phyloP scores from a whole-genome alignment of 148 eudicot genomes.

The Suaeda aralocaspica region DNA sequence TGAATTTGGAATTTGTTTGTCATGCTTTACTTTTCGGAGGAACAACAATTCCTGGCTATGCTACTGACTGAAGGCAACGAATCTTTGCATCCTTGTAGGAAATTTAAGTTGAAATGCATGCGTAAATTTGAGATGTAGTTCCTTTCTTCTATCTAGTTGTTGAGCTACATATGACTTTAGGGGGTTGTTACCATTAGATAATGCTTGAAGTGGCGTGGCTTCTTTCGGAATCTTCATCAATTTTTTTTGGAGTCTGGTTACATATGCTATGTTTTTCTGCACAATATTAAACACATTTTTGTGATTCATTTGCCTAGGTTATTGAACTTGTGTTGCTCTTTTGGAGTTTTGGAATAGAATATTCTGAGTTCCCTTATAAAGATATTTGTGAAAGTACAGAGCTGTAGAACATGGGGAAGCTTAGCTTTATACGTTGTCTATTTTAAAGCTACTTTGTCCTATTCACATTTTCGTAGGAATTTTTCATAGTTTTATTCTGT shows the following conservation, averaged over 20 bases:
- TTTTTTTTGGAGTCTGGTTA: background rate
- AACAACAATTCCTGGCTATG: background rate
- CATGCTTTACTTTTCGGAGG: background rate
- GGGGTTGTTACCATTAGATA: background rate
- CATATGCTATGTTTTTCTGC: background rate
- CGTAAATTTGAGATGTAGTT: background rate
- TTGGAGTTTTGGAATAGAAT: background rate
- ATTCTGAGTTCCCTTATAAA: background rate
- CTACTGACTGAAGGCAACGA: background rate
- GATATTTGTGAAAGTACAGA: background rate
- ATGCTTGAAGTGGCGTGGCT: background rate
- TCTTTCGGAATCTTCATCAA: background rate
- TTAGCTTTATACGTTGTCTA: background rate
- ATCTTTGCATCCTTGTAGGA: background rate
- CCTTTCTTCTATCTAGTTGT: background rate
- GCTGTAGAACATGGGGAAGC: background rate
- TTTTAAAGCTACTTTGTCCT: background rate
- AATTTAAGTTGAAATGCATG: background rate
- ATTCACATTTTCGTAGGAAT: background rate
- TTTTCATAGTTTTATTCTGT: background rate
- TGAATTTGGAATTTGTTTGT: background rate
- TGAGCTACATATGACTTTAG: background rate
- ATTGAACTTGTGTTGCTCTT: background rate
- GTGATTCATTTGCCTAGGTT: background rate
- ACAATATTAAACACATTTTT: background rate